phyloP scores from a whole-genome alignment of 306 rosid genomes.

The Prunus fruticosa region DNA sequence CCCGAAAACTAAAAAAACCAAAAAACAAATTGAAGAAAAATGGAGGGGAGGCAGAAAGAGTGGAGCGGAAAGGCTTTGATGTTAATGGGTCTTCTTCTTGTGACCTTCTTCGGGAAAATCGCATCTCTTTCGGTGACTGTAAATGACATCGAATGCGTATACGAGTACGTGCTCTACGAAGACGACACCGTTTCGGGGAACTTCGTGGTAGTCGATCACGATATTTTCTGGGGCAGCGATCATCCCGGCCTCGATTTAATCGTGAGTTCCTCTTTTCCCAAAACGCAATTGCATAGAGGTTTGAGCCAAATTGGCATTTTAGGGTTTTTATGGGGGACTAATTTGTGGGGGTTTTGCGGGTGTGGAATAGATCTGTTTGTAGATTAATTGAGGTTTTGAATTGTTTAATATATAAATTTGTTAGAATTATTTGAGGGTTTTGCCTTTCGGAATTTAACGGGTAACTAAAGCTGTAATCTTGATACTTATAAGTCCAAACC shows the following conservation, averaged over 20 bases:
- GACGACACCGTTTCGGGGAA: constrained; percentile 83
- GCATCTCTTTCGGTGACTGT: constrained; percentile 80
- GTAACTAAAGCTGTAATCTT: background rate
- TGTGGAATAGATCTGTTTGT: background rate
- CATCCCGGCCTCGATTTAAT: constrained; percentile 92
- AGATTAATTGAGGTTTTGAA: background rate
- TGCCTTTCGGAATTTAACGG: background rate
- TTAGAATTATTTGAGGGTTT: background rate
- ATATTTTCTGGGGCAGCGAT: constrained; percentile 90
- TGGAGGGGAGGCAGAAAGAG: constrained; percentile 41
- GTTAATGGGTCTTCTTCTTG: constrained; percentile 42
- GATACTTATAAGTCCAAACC: background rate
- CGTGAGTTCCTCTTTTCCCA: constrained; percentile 30
- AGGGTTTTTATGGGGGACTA: background rate
- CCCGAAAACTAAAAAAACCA: background rate
- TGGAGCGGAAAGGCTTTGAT: constrained; percentile 28
- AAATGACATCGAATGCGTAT: constrained; percentile 79
- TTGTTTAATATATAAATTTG: background rate
- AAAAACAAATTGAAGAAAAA: background rate
- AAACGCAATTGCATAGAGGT: background rate
- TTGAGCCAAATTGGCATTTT: background rate
- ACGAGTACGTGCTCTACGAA: constrained; percentile 86
- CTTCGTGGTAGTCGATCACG: constrained; percentile 93
- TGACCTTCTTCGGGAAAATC: constrained; percentile 48
- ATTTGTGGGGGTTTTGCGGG: background rate